Conservation (phyloP, 768 basidiomycete genomes). For the Hortiboletus campestris region DNA sequence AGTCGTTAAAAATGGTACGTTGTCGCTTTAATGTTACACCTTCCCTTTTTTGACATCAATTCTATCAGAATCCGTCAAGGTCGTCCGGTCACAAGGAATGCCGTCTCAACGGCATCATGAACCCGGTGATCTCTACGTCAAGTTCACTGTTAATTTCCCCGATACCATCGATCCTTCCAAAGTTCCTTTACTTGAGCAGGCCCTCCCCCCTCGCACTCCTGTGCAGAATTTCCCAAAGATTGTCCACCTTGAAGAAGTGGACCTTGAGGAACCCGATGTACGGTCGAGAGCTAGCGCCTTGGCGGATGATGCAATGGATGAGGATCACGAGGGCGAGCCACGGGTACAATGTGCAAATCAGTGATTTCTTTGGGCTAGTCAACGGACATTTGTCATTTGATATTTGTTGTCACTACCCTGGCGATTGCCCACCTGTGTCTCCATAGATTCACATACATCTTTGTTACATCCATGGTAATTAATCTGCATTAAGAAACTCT, state of each 20-base stretch:
- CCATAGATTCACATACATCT: slow-evolving; percentile 30
- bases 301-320: slow-evolving; percentile 86
- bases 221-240: slow-evolving; percentile 67
- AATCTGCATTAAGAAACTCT: slow-evolving; percentile 20
- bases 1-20: slow-evolving; percentile 87
- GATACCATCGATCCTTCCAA: slow-evolving; percentile 65
- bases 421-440: slow-evolving; percentile 18
- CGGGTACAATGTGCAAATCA: slow-evolving; percentile 96
- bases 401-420: slow-evolving; percentile 20
- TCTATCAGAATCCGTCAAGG: slow-evolving; percentile 75
- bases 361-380: slow-evolving; percentile 36
- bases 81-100: slow-evolving; percentile 96
- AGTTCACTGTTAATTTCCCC: slow-evolving; percentile 86
- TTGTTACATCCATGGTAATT: slow-evolving; percentile 32
- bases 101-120: slow-evolving; percentile 98
- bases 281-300: slow-evolving; percentile 44
- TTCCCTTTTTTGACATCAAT: neutral
- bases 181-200: slow-evolving; percentile 76
- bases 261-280: slow-evolving; percentile 75
- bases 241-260: slow-evolving; percentile 77
- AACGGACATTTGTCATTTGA: slow-evolving; percentile 16
- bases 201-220: slow-evolving; percentile 75
- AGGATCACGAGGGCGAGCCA: slow-evolving; percentile 82
- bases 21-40: neutral
- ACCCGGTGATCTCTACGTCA: slow-evolving; percentile 88